Evolutionary conservation across 2,329 filamentous ascomycete genomes (phyloP).

Genomic region (Aspergillus neoniger): DNA sequence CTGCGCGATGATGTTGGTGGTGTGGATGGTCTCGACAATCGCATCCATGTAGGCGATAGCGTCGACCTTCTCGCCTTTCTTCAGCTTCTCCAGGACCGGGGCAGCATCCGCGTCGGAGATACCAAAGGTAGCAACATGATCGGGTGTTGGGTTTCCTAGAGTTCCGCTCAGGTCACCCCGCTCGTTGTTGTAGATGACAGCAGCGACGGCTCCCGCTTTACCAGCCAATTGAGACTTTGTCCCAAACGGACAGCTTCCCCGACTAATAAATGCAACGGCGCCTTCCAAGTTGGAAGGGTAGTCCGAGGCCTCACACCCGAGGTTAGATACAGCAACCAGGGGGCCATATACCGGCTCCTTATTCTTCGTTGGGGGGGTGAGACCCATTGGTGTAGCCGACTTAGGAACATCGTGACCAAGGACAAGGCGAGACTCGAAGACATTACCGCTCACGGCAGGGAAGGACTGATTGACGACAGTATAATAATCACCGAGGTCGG

Average conservation of each 20-base stretch:
- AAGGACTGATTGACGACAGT: slow-evolving; percentile 57
- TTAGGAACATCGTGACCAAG: slow-evolving; percentile 57
- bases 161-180: slow-evolving; percentile 66
- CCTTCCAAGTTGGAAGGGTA: slow-evolving; percentile 61
- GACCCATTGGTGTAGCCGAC: slow-evolving; percentile 60
- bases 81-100: slow-evolving; percentile 58
- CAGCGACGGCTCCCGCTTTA: slow-evolving; percentile 69
- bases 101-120: slow-evolving; percentile 63
- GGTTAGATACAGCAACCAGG: slow-evolving; percentile 50
- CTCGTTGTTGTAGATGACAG: slow-evolving; percentile 73
- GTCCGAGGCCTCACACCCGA: slow-evolving; percentile 65
- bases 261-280: slow-evolving; percentile 68
- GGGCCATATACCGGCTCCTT: slow-evolving; percentile 53
- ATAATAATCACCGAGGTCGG: slow-evolving; percentile 37
- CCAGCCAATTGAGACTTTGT: slow-evolving; percentile 69
- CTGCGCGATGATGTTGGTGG: slow-evolving; percentile 61
- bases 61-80: slow-evolving; percentile 45
- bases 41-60: slow-evolving; percentile 47
- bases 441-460: slow-evolving; percentile 60
- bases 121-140: slow-evolving; percentile 65
- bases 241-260: slow-evolving; percentile 71
- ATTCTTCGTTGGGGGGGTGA: slow-evolving; percentile 56
- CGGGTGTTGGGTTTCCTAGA: slow-evolving; percentile 59
- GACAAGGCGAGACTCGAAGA: slow-evolving; percentile 62
- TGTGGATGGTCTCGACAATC: slow-evolving; percentile 49